Conservation (phyloP, 2,329 filamentous ascomycete genomes). For the Furcasterigmium sp. region DNA sequence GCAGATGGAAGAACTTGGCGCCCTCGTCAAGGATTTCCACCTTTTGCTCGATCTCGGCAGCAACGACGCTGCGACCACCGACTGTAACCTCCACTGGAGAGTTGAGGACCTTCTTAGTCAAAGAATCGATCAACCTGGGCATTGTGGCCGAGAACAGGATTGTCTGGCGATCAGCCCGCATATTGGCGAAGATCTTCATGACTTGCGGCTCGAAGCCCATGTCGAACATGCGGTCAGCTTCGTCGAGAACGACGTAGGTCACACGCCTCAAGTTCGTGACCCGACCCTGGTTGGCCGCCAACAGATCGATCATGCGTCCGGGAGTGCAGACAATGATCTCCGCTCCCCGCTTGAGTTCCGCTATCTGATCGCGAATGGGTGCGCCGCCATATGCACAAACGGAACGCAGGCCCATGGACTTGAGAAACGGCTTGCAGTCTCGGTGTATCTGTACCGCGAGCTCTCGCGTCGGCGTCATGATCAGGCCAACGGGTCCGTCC, state of each 20-base stretch:
- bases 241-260: conserved; percentile 91
- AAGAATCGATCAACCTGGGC: conserved; percentile 83
- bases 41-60: conserved; percentile 87
- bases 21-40: conserved; percentile 82
- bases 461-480: conserved; percentile 93
- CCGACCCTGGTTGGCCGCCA: conserved; percentile 88
- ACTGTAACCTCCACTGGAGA: conserved; percentile 89
- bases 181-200: conserved; percentile 90
- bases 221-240: conserved; percentile 98
- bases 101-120: conserved; percentile 82
- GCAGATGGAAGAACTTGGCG: conserved; percentile 75
- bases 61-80: conserved; percentile 81
- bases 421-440: conserved; percentile 92
- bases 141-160: conserved; percentile 97
- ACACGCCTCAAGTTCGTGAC: conserved; percentile 87
- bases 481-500: conserved; percentile 82
- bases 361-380: conserved; percentile 96
- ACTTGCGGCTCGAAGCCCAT: conserved; percentile 99
- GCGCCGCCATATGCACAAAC: conserved; percentile 94
- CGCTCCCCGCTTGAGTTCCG: conserved; percentile 88
- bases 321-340: conserved; percentile 95
- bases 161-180: conserved; percentile 87
- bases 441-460: conserved; percentile 89
- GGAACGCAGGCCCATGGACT: conserved; percentile 75
- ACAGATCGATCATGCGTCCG: conserved; percentile 89